These are phyloP conservation scores for Diaporthe sp. DNA, from an alignment of 2,329 filamentous ascomycete species.

Conservation along the genomic window DNA sequence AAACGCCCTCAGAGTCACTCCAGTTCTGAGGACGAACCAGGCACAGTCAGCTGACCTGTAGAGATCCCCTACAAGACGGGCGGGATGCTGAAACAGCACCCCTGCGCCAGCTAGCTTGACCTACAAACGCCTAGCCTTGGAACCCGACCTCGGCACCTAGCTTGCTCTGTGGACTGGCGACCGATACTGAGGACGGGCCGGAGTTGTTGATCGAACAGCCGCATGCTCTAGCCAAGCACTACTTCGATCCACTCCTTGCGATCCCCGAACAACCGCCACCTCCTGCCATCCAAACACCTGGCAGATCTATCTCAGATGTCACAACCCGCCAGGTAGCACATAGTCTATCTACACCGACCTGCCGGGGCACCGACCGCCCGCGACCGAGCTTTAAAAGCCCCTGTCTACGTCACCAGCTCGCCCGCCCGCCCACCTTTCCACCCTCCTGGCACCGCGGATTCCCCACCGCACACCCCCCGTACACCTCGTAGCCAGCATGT, in stretches of 20 bases:
- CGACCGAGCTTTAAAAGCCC: not conserved
- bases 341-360: not conserved
- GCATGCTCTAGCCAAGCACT: not conserved
- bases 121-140: not conserved
- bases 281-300: not conserved
- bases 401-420: conserved; percentile 27
- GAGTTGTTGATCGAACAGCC: not conserved
- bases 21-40: not conserved
- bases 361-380: not conserved
- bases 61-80: not conserved
- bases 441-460: conserved; percentile 3
- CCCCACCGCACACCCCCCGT: conserved; percentile 5
- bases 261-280: not conserved
- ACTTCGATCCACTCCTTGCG: not conserved
- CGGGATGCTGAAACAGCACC: conserved; percentile 20
- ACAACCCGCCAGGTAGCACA: not conserved
- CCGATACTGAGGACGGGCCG: not conserved
- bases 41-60: conserved; percentile 22
- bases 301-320: not conserved
- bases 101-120: conserved; percentile 4
- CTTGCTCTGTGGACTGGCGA: not conserved
- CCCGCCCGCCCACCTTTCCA: conserved; percentile 7
- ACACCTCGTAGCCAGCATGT: conserved; percentile 35
- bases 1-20: not conserved
- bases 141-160: conserved; percentile 15